phyloP scores from a whole-genome alignment of 2,329 filamentous ascomycete species.

The Botrytis elliptica region DNA sequence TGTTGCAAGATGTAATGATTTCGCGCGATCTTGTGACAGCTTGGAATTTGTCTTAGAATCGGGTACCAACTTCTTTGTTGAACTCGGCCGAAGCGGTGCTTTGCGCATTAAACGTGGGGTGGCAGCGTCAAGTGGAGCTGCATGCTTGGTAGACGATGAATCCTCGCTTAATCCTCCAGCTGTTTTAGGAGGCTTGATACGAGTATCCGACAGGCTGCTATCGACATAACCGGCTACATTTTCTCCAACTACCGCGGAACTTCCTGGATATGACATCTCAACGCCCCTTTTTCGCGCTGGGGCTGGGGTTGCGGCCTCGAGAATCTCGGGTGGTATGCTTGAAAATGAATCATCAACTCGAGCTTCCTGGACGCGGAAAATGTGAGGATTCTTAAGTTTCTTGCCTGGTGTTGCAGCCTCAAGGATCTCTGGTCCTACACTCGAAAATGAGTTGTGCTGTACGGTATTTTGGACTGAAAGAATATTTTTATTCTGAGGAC shows the following conservation, averaged over 20 bases:
- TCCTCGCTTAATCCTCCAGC: conserved; percentile 27
- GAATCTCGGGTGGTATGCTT: conserved; percentile 31
- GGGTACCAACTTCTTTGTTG: conserved; percentile 2
- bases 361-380: conserved; percentile 26
- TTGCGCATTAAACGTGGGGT: conserved; percentile 27
- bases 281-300: conserved; percentile 18
- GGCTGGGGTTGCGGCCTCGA: conserved; percentile 32
- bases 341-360: conserved; percentile 32
- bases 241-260: not conserved
- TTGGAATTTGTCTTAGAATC: not conserved
- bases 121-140: conserved; percentile 24
- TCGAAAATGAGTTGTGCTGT: conserved; percentile 34
- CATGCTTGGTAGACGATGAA: conserved; percentile 32
- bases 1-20: conserved; percentile 22
- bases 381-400: conserved; percentile 23
- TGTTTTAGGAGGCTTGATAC: conserved; percentile 17
- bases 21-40: conserved; percentile 3
- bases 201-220: not conserved
- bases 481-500: conserved; percentile 24
- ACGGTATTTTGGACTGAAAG: conserved; percentile 23
- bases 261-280: not conserved
- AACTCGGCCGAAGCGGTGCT: conserved; percentile 18
- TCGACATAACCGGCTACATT: not conserved
- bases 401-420: conserved; percentile 29
- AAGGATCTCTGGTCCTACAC: conserved; percentile 30